phyloP scores from a whole-genome alignment of 352 stramenopile species.

The Phytophthora sp. region DNA sequence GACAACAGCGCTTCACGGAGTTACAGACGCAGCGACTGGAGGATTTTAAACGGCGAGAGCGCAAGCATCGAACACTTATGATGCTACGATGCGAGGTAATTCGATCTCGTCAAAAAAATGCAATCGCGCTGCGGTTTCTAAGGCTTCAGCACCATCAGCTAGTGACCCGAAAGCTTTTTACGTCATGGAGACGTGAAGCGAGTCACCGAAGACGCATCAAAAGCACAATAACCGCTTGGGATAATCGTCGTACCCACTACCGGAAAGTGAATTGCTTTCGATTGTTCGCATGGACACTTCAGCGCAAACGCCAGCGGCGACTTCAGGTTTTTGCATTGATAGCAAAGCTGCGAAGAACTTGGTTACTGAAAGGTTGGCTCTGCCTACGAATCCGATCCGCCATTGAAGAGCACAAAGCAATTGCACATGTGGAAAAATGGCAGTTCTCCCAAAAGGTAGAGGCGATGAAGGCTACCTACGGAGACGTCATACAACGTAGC shows the following conservation, averaged over 20 bases:
- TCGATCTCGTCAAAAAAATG: conserved; percentile 6
- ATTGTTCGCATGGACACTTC: conserved; percentile 3
- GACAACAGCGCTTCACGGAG: conserved; percentile 19
- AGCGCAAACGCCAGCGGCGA: conserved; percentile 15
- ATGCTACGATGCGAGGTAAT: conserved; percentile 22
- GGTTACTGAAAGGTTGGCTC: conserved; percentile 31
- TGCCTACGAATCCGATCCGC: conserved; percentile 17
- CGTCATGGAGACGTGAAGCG: conserved; percentile 17
- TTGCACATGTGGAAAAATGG: conserved; percentile 25
- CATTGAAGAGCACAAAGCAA: conserved; percentile 18
- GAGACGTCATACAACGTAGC: conserved; percentile 19
- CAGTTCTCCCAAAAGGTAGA: conserved; percentile 26
- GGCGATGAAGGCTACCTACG: conserved; percentile 11
- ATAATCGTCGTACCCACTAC: background rate
- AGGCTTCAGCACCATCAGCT: conserved; percentile 8
- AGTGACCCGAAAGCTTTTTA: conserved; percentile 12
- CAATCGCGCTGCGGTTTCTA: conserved; percentile 30
- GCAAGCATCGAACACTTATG: conserved; percentile 16
- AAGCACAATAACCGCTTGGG: background rate
- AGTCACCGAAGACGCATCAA: background rate
- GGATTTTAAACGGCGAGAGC: conserved; percentile 19
- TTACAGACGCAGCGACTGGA: conserved; percentile 25
- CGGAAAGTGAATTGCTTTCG: conserved; percentile 6
- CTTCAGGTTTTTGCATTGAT: conserved; percentile 24
- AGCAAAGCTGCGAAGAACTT: conserved; percentile 5